These are phyloP conservation scores for Tetracentron sinense DNA, from an alignment of 164 flowering plant genomes.

Conservation along the genomic window DNA sequence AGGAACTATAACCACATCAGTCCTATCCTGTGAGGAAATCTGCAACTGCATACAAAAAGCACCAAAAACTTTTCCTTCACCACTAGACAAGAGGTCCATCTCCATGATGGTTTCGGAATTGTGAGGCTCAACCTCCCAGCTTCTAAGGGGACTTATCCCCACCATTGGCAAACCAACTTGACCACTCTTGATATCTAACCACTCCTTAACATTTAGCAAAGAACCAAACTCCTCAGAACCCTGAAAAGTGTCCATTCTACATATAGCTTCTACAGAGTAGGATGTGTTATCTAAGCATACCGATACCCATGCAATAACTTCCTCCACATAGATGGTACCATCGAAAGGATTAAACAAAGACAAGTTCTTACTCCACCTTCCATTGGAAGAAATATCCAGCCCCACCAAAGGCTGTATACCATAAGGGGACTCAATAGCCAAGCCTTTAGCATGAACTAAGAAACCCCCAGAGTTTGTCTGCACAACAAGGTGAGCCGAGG, in stretches of 20 bases:
- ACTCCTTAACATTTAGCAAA: conserved; percentile 26
- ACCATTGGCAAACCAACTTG: conserved; percentile 37
- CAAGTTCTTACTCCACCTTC: conserved; percentile 46
- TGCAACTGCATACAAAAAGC: conserved; percentile 49
- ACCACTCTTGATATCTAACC: conserved; percentile 36
- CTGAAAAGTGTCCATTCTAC: conserved; percentile 27
- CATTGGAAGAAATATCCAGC: conserved; percentile 33
- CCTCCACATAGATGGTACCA: conserved; percentile 51
- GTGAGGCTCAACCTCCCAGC: conserved; percentile 60
- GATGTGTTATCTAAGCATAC: conserved; percentile 41
- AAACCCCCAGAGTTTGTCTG: conserved; percentile 84
- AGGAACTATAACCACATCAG: conserved; percentile 59
- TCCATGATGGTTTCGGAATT: conserved; percentile 48
- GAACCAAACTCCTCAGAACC: conserved; percentile 16
- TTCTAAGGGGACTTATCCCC: conserved; percentile 49
- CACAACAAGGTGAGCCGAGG: conserved; percentile 59
- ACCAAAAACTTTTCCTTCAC: conserved; percentile 44
- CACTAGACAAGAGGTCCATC: conserved; percentile 37
- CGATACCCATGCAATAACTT: conserved; percentile 53
- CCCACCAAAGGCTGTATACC: conserved; percentile 38
- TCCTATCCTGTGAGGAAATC: conserved; percentile 39
- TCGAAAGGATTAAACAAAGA: conserved; percentile 65
- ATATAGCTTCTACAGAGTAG: conserved; percentile 40
- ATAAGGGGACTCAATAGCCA: conserved; percentile 58
- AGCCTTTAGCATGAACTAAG: conserved; percentile 63